These are phyloP conservation scores for Mediolabrus comicus DNA, from an alignment of 108 stramenopile species.

Conservation along the genomic window DNA sequence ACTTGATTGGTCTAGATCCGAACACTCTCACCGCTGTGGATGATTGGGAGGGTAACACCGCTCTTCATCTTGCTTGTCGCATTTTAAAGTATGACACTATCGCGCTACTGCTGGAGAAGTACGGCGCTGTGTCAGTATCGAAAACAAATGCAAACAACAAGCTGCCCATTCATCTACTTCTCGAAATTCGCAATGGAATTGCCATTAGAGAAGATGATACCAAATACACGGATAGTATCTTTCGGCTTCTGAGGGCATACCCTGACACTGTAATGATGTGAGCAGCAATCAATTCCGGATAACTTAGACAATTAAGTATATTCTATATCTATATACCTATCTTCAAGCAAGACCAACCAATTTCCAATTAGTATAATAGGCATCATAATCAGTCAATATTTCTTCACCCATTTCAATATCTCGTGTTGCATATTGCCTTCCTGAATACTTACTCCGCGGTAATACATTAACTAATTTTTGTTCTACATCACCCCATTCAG, in stretches of 20 bases:
- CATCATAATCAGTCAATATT: too few species aligned
- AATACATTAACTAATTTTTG: too few species aligned
- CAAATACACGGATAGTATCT: neutral
- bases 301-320: too few species aligned
- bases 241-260: neutral
- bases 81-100: neutral
- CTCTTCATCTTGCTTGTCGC: slow-evolving; percentile 3
- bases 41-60: neutral
- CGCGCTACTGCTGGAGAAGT: neutral
- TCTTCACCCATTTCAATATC: too few species aligned
- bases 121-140: neutral
- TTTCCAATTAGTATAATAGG: too few species aligned
- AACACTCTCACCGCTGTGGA: neutral
- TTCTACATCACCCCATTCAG: too few species aligned
- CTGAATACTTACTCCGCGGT: too few species aligned
- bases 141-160: neutral
- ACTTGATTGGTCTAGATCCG: neutral
- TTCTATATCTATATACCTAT: too few species aligned
- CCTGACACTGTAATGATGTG: neutral
- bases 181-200: neutral
- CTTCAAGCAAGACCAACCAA: too few species aligned
- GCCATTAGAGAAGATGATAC: too few species aligned
- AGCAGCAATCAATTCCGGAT: too few species aligned
- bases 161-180: slow-evolving; percentile 5
- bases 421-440: too few species aligned